phyloP scores from a whole-genome alignment of 805 yeast genomes.

The Teunomyces atbi region DNA sequence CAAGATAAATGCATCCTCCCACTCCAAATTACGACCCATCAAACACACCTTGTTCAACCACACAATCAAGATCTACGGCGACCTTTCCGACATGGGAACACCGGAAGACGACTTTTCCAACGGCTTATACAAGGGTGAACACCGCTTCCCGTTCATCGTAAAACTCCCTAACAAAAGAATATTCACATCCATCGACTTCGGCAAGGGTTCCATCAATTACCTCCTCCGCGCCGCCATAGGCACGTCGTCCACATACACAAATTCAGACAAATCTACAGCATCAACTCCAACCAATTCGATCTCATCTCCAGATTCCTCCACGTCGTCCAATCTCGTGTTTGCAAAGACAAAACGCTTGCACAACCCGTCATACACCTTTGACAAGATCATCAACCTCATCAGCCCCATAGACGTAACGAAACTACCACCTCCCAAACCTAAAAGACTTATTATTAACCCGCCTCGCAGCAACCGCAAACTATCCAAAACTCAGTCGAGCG shows the following conservation, averaged over 20 bases:
- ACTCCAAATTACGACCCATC: conserved; percentile 52
- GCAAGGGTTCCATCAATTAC: conserved; percentile 79
- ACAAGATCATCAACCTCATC: conserved; percentile 56
- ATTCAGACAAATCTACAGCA: neutral
- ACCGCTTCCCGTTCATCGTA: conserved; percentile 81
- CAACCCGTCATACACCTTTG: conserved; percentile 20
- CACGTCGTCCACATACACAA: conserved; percentile 10
- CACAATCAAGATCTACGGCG: conserved; percentile 58
- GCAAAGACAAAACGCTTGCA: conserved; percentile 5
- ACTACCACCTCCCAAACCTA: conserved; percentile 66
- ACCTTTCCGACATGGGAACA: conserved; percentile 2
- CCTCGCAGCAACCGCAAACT: conserved; percentile 32
- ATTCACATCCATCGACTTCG: conserved; percentile 75
- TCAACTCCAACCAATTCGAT: neutral
- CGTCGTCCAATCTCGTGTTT: neutral
- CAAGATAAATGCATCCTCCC: conserved; percentile 51
- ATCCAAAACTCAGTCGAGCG: conserved; percentile 35
- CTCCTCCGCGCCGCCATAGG: conserved; percentile 51
- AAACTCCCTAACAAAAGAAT: conserved; percentile 73
- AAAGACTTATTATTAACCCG: conserved; percentile 59
- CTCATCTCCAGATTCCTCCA: neutral
- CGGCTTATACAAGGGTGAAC: conserved; percentile 79
- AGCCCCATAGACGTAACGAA: conserved; percentile 73
- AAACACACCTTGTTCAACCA: conserved; percentile 57
- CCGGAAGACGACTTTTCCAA: conserved; percentile 22